Evolutionary conservation across 192 early-diverging fungal species (phyloP), one percentile per base, ranked within the genome.

Genomic region (Gamsiella multidivaricata): DNA sequence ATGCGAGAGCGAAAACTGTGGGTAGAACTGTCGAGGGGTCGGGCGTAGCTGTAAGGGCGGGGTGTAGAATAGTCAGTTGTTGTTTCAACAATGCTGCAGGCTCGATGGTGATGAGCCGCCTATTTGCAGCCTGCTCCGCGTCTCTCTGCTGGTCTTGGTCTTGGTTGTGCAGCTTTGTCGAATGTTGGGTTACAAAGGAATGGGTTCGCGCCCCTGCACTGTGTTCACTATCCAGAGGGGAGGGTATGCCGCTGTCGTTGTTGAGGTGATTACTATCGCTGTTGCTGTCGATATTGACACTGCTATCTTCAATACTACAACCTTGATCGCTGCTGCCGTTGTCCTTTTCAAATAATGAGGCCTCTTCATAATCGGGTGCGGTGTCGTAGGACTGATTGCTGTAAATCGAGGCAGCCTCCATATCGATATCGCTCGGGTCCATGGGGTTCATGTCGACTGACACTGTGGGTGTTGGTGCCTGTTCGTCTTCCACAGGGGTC

Each of bases 61-160:
- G 69, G 25, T 70, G 59, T 5, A 70, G 29, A 33, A 70, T 70
- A 25, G 60, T 41, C 42, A 70, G 28, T 23, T 70, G 41, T 33
- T 62, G 50, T 18, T 45, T 33, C 6, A 55, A 53, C 36, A 34
- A 22, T 46, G 45, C 45, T 5, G 10, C 6, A 2, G 62, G 22
- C n/a, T 50, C 26, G 14, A 31, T 43, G 23, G 18, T 36, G 32
- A n/a, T n/a, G 32, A 37, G 23, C 2, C 23, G 46, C 18, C 33
- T 4, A 28, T 5, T 43, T 3, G 56, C 22, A 2, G n/a, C 7
- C 20, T 41, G 25, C 5, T 41, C 56, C 5, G 22, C 8, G 3
- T 32, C 45, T 18, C 28, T 3, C 28, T 53, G 22, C 7, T 53
- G 51, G 5, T 53, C 26, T n/a, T 53, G 51, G 5, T 20, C 7